Conservation (phyloP, 208 protist genomes). For the Wallacemonas rigidus region DNA sequence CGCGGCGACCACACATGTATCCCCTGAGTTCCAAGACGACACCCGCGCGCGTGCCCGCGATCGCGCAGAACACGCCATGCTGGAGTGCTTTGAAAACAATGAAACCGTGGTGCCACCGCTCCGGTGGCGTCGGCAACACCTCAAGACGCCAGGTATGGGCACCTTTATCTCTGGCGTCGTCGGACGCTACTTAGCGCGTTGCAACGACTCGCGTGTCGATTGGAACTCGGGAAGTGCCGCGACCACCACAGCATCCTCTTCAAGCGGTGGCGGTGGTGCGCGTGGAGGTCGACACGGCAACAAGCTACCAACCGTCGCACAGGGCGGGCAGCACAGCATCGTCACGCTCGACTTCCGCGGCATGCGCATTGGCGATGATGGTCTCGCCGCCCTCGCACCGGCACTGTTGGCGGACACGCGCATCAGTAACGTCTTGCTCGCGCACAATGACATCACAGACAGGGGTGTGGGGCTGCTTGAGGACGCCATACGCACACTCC, state of each 20-base stretch:
- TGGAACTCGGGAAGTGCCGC: not conserved
- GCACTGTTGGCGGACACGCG: conserved; percentile 39
- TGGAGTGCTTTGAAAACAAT: conserved; percentile 32
- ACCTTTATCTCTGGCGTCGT: conserved; percentile 18
- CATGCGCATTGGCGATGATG: conserved; percentile 57
- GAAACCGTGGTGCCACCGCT: conserved; percentile 41
- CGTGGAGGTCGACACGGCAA: conserved; percentile 1
- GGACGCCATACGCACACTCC: conserved; percentile 11
- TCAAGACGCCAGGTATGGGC: conserved; percentile 47
- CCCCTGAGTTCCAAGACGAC: conserved; percentile 29
- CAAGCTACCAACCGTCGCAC: not conserved
- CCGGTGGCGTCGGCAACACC: conserved; percentile 59
- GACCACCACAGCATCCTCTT: not conserved
- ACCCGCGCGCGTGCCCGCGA: conserved; percentile 34
- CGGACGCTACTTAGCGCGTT: conserved; percentile 2
- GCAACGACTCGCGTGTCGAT: not conserved
- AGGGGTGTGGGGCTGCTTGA: conserved; percentile 35
- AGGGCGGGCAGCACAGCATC: conserved; percentile 25
- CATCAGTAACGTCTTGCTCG: conserved; percentile 41
- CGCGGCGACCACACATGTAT: conserved; percentile 11
- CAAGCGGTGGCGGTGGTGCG: not conserved
- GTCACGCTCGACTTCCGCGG: conserved; percentile 63
- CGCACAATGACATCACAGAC: conserved; percentile 64
- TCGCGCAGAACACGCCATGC: conserved; percentile 41
- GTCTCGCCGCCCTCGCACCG: conserved; percentile 44